Base-by-base conservation (phyloP, 768 basidiomycete species). In the Agaricus subrufescens region DNA sequence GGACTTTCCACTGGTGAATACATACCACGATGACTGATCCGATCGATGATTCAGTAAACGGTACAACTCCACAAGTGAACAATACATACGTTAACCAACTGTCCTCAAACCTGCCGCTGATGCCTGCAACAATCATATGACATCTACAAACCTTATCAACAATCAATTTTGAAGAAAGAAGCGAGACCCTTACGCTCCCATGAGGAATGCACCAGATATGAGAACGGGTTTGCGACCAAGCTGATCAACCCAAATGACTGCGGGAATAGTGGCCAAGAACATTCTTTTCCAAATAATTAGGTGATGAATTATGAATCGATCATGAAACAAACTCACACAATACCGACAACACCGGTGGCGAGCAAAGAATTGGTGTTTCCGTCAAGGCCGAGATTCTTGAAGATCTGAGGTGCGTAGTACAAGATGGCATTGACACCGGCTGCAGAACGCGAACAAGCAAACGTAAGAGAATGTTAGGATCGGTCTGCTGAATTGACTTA, bases 211-310 rank as follows among this genome's bases (percentile, higher is more conserved):
- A 7, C 87, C 87, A n/a, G 84, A 86, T 25, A 87, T 69, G 56
- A 88, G 66, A 43, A 89, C 83, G 6, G 89, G 89, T 68, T 84
- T 87, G 37, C 89, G 82, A 23, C 89, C 90, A 26, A 84, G 63
- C 59, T 87, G 81, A 69, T 91, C 89, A 31, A 92, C 80, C 75
- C 84, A 91, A n/a, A 91, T 74, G 19, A 91, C 88, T 2, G 89
- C 87, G 3, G 89, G 89, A 57, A 91, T 86, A 0, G 89, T 90
- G 2, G 88, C 84, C 56, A 87, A 67, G 69, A 84, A 89, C 83
- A 87, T 86, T 46, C 84, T 85, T 55, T 31, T 19, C 30, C 5
- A 50, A 23, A n/a, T 37, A 9, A 46, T 50, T 45, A 44, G n/a
- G 25, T 15, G 44, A 14, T 34, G 42, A 39, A 10, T n/a, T 29